These are phyloP conservation scores for Mortierella sp. DNA, from an alignment of 371 early-diverging fungal species.

Conservation along the genomic window DNA sequence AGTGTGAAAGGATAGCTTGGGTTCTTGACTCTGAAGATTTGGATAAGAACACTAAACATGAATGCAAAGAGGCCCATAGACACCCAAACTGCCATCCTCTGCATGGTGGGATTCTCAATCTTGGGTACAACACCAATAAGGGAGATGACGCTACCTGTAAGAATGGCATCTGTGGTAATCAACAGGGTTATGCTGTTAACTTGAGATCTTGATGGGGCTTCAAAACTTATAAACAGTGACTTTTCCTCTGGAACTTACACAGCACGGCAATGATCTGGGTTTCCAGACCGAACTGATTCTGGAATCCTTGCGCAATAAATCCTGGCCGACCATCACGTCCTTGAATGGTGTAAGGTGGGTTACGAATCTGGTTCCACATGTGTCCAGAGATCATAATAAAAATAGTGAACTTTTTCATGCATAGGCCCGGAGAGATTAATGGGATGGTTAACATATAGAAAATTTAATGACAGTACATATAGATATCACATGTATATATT, in stretches of 20 bases:
- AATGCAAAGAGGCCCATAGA: conserved; percentile 66
- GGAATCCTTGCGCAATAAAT: conserved; percentile 80
- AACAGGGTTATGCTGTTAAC: background rate
- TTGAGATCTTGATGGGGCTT: background rate
- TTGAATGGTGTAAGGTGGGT: conserved; percentile 76
- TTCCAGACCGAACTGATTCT: conserved; percentile 84
- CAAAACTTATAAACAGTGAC: background rate
- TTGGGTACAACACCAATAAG: conserved; percentile 57
- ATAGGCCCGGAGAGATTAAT: no score
- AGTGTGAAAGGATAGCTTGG: conserved; percentile 83
- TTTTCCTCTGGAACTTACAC: conserved; percentile 67
- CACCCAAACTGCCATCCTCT: conserved; percentile 69
- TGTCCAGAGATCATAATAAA: conserved; percentile 84
- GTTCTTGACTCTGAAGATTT: conserved; percentile 79
- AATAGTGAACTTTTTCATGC: conserved; percentile 63
- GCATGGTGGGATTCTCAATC: conserved; percentile 55
- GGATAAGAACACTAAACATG: conserved; percentile 73
- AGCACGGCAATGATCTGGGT: conserved; percentile 81
- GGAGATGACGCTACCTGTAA: conserved; percentile 33
- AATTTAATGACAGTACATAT: background rate
- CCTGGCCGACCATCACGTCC: conserved; percentile 71
- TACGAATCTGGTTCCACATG: conserved; percentile 93
- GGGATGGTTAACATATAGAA: background rate
- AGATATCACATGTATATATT: background rate
- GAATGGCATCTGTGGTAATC: conserved; percentile 28